Evolutionary conservation across 768 basidiomycete genomes (phyloP), one percentile per base, ranked within the genome.

Genomic region (Phanerodontia chrysosporium): DNA sequence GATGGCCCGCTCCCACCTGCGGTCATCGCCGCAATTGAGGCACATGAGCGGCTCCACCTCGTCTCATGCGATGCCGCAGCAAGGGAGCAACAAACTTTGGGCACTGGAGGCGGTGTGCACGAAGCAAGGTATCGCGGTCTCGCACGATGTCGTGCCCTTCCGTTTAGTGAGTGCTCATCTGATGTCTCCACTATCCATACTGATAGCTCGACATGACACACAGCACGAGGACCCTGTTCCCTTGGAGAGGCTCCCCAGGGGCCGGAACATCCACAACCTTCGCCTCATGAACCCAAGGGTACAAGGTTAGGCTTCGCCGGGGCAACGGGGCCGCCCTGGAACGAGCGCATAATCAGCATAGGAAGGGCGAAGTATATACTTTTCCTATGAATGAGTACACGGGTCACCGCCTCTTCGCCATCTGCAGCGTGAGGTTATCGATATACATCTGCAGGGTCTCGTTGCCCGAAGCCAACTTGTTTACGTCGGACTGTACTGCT

Each of bases 401-500:
- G n/a, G 21, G 22, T 80, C 72, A 89, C 70, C 87, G 82, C 61
- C 89, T 78, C 69, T 85, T 90, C 29, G 90, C 87, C 85, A 92
- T 90, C 71, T 94, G 92, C 66, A 90, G 79, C 0, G 92, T 93
- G 65, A 94, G 69, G 65, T 94, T 94, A 69, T 94, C 90, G 67
- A 92, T 92, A 67, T 94, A 94, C 84, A 86, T 88, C 68, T 94
- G 91, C 56, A 94, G 74, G 6, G 86, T 92, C 58, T 86, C 85
- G 62, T 94, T 94, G 51, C 86, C 88, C 3, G 90, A 88, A 1
- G 78, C 74, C 22, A 94, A 77, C 70, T 89, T 92, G 61, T 92
- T 88, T n/a, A 90, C 80, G 62, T 94, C 92, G 58, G 77, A 78
- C 73, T 93, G 88, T 9, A 89, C 84, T 28, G 75, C 73, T 62